Percentiles rank a stretch among this genome's conserved stretches.
Conservation (phyloP, 305 asterid species). For the Fraxinus sp. region DNA sequence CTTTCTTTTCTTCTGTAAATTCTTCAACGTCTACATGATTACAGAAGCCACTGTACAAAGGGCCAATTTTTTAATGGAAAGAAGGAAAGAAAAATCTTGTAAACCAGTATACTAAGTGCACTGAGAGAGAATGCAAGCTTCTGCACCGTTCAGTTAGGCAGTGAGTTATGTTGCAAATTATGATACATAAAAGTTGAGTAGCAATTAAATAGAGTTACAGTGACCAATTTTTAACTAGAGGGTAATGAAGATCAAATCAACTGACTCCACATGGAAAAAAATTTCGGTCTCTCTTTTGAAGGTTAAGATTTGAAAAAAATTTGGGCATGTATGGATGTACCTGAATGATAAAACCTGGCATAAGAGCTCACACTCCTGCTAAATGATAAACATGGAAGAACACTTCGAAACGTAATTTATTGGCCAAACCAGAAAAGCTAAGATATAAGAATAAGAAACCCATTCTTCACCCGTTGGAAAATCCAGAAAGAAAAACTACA, state of each 20-base stretch:
- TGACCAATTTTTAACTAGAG: neutral
- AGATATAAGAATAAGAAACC: neutral
- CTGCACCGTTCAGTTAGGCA: neutral
- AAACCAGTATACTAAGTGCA: neutral
- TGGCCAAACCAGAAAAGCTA: neutral
- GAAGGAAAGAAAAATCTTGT: neutral
- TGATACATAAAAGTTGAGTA: neutral
- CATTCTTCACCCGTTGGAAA: neutral
- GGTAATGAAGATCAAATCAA: conserved; percentile 7
- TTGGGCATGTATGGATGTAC: neutral
- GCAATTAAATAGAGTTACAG: neutral
- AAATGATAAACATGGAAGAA: neutral
- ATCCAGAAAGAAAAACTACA: neutral
- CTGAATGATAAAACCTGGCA: neutral
- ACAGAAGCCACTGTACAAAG: conserved; percentile 76
- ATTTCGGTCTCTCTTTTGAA: neutral
- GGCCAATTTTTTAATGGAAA: conserved; percentile 20
- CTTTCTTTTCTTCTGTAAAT: conserved; percentile 84
- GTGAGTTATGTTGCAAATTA: neutral
- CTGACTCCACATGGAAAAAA: neutral
- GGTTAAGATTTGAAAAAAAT: neutral
- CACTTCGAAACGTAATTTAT: neutral
- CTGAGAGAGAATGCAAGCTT: neutral
- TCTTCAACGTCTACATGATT: conserved; percentile 87
- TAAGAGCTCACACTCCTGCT: neutral